Evolutionary conservation across 768 basidiomycete genomes (phyloP).

Genomic region (Leccinum incarnatum): DNA sequence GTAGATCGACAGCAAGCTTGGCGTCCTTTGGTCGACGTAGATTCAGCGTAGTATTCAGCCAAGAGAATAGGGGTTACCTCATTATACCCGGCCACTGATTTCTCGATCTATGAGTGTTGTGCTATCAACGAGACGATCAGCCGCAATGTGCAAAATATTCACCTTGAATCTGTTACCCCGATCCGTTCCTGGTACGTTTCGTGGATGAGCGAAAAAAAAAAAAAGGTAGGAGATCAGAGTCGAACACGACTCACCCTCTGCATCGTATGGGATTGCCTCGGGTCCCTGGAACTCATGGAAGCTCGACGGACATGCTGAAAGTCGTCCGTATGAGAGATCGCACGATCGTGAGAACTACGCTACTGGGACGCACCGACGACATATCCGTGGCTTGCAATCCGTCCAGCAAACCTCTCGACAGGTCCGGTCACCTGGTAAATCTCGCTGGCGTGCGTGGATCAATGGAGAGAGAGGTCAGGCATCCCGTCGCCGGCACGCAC

Average conservation of each 20-base stretch:
- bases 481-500: constrained; percentile 31
- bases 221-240: not conserved
- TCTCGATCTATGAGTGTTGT: constrained; percentile 66
- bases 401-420: constrained; percentile 87
- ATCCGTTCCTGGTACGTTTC: constrained; percentile 59
- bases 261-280: constrained; percentile 85
- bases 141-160: not conserved
- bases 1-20: constrained; percentile 70
- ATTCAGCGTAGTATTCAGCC: constrained; percentile 1
- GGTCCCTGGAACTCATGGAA: constrained; percentile 95
- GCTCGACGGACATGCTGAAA: constrained; percentile 71
- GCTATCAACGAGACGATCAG: constrained; percentile 4
- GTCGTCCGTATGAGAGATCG: not conserved
- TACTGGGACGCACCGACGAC: constrained; percentile 59
- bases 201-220: not conserved
- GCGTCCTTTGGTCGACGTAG: constrained; percentile 56
- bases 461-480: not conserved
- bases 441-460: constrained; percentile 51
- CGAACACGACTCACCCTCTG: constrained; percentile 53
- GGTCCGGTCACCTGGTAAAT: constrained; percentile 98
- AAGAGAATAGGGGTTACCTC: constrained; percentile 49
- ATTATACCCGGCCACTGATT: constrained; percentile 82
- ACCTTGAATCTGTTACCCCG: constrained; percentile 93
- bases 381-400: constrained; percentile 85
- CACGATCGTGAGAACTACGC: not conserved